Evolutionary conservation across 1,284 basidiomycete species (phyloP).

Genomic region (Tilletia caries): DNA sequence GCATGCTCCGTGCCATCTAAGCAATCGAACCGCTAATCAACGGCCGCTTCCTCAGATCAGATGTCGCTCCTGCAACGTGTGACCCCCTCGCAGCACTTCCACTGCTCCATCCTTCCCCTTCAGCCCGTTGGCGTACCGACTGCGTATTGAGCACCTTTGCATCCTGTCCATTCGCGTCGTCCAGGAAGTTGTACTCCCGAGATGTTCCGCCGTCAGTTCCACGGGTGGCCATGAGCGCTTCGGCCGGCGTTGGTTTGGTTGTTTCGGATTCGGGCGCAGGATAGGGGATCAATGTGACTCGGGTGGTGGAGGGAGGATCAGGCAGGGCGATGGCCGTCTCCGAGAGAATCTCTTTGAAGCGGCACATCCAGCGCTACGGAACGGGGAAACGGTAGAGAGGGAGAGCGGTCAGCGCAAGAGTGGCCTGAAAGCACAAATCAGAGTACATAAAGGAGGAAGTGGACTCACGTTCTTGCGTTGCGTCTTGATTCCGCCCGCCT

Average conservation of each 20-base stretch:
- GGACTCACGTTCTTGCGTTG: constrained; percentile 5
- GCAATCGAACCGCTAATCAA: not conserved
- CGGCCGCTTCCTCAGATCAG: not conserved
- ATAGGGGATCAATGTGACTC: constrained; percentile 27
- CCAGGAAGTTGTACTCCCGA: constrained; percentile 4
- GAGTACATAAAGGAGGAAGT: not conserved
- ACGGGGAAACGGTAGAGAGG: too few species aligned
- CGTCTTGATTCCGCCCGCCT: constrained; percentile 18
- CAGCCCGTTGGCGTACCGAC: not conserved
- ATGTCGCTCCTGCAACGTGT: not conserved
- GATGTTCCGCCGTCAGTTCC: not conserved
- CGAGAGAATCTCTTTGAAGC: constrained; percentile 7
- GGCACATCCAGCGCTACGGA: not conserved
- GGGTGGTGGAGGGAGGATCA: constrained; percentile 51
- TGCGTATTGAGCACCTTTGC: not conserved
- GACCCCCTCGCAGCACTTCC: not conserved
- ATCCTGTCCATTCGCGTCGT: not conserved
- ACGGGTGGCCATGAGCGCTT: not conserved
- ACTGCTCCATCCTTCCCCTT: not conserved
- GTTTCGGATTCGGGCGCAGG: constrained; percentile 23
- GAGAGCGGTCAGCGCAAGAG: not conserved
- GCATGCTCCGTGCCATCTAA: too few species aligned
- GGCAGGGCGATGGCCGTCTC: constrained; percentile 50
- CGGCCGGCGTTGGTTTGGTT: constrained; percentile 1
- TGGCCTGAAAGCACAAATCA: too few species aligned